Base-by-base conservation (phyloP, 2,329 filamentous ascomycete species). In the Leptodontidium sp. region DNA sequence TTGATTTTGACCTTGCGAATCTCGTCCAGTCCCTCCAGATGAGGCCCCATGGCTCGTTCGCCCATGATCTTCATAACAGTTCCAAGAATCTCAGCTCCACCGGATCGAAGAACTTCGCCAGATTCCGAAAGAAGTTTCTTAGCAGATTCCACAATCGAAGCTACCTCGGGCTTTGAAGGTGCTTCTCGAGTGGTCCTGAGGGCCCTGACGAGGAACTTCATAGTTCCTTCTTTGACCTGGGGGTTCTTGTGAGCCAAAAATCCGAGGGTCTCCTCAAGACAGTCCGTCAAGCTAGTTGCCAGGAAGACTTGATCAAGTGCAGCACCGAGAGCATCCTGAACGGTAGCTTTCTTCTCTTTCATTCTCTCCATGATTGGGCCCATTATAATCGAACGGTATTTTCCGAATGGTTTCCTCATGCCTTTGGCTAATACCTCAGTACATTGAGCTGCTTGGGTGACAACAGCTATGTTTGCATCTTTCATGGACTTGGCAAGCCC, bases 21-120 rank as follows among this genome's bases (percentile, higher is more conserved):
- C 29, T 99, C 96, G 78, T 99, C 96, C 2, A 99, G 84, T 2
- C 93, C 93, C 72, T 98, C 95, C 17, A 99, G 83, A 78, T 97
- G 92, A 9, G 93, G 91, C 53, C 92, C 93, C 96, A 99, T 99
- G 64, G 93, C 93, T 67, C 96, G 89, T 80, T 99, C 97, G 52
- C 96, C 95, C 83, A 98, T 93, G 66, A 99, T 98, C 83, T 98
- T 99, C 96, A 98, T 98, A 61, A 99, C 81, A 0, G 94, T 97
- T 72, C 97, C 96, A 2, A 99, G 84, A 43, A 96, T 90, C 80
- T 99, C 96, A 15, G 94, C 94, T 79, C 94, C 96, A 38, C 93
- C 94, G 61, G 95, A 91, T 81, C 96, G 89, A 68, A 97, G 88
- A 2, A 87, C 90, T 75, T 97, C 94, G 74, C 90, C 94, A 0